Evolutionary conservation across 345 rosid species (phyloP).

Genomic region (Noccaea caerulescens): DNA sequence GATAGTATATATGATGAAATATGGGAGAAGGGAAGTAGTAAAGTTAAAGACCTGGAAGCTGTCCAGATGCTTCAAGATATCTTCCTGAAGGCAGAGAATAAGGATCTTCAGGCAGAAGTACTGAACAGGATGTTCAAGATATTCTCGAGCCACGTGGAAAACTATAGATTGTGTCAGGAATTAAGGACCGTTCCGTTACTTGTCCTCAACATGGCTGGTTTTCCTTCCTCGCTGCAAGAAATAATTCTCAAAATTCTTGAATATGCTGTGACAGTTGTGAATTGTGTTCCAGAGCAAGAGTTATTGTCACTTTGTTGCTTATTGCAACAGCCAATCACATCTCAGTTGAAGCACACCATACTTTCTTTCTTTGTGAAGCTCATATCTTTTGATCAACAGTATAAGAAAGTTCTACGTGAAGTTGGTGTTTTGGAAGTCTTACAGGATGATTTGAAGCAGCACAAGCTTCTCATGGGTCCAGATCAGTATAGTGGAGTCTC

Average conservation of each 20-base stretch:
- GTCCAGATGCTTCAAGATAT: constrained; percentile 98
- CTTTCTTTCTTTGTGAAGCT: constrained; percentile 96
- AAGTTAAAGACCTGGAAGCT: constrained; percentile 99
- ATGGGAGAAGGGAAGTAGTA: constrained; percentile 79
- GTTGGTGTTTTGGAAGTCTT: constrained; percentile 97
- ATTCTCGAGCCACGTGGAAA: constrained; percentile 97
- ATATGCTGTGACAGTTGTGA: constrained; percentile 97
- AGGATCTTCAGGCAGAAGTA: constrained; percentile 93
- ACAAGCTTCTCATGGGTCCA: constrained; percentile 81
- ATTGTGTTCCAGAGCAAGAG: constrained; percentile 99
- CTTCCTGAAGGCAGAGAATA: constrained; percentile 85
- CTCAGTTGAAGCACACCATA: constrained; percentile 88
- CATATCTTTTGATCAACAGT: constrained; percentile 96
- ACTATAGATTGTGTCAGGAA: constrained; percentile 89
- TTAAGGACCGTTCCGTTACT: constrained; percentile 95
- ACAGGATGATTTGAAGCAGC: constrained; percentile 93
- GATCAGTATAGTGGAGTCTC: constrained; percentile 54
- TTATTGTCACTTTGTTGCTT: constrained; percentile 96
- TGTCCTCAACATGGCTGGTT: constrained; percentile 93
- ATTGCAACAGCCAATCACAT: constrained; percentile 90
- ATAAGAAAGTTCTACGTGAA: constrained; percentile 95
- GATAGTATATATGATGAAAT: constrained; percentile 70
- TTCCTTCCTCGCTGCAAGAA: constrained; percentile 90
- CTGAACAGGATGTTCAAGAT: constrained; percentile 95
- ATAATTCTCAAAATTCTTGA: constrained; percentile 97